Conservation (phyloP, 257 asterid genomes). For the Pogostemon cablin region DNA sequence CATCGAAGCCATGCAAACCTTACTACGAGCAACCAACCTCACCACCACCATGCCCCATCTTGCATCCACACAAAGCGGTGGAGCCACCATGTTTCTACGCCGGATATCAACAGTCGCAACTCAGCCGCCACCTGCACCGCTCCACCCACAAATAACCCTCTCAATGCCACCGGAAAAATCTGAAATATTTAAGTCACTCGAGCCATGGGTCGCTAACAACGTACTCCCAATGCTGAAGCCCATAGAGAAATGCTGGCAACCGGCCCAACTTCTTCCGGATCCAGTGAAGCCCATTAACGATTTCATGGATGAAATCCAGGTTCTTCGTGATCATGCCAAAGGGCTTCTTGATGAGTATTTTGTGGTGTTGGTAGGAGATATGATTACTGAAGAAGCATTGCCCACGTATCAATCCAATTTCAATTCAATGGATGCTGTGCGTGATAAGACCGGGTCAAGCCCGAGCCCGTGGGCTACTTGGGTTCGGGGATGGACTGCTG, state of each 20-base stretch:
- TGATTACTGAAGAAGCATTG: slow-evolving; percentile 15
- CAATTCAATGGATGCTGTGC: slow-evolving; percentile 33
- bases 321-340: slow-evolving; percentile 32
- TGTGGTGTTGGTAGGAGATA: slow-evolving; percentile 48
- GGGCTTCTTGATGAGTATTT: slow-evolving; percentile 43
- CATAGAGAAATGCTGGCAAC: slow-evolving; percentile 47
- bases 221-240: slow-evolving; percentile 39
- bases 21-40: background rate
- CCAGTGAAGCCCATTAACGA: slow-evolving; percentile 16
- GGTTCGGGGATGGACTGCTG: slow-evolving; percentile 50
- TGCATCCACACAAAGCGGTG: background rate
- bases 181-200: slow-evolving; percentile 43
- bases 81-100: background rate
- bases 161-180: slow-evolving; percentile 40
- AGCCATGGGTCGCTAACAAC: slow-evolving; percentile 38
- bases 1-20: slow-evolving; percentile 27
- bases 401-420: slow-evolving; percentile 36
- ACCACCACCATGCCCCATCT: slow-evolving; percentile 4
- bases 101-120: slow-evolving; percentile 14
- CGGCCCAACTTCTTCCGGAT: slow-evolving; percentile 44
- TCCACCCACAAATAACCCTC: slow-evolving; percentile 27
- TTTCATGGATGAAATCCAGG: slow-evolving; percentile 35
- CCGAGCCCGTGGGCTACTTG: slow-evolving; percentile 47
- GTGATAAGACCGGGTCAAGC: slow-evolving; percentile 42
- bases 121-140: background rate